These are phyloP conservation scores for Antrodiella citrinella DNA, from an alignment of 768 basidiomycete species.

Conservation along the genomic window DNA sequence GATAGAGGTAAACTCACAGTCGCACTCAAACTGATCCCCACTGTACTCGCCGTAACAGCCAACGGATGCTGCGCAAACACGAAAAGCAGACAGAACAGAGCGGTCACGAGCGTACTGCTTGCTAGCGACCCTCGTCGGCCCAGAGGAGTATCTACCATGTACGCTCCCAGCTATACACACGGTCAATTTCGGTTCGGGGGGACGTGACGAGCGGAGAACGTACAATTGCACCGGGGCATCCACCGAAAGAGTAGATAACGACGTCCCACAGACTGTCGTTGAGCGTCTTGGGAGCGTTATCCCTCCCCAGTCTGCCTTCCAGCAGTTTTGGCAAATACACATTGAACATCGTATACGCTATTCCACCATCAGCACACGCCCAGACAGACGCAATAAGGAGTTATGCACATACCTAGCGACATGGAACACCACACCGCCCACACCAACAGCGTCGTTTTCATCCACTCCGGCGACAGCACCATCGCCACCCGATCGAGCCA, in stretches of 20 bases:
- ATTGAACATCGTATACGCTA: conserved; percentile 89
- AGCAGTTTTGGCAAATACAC: conserved; percentile 83
- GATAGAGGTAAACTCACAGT: conserved; percentile 37
- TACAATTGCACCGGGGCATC: conserved; percentile 79
- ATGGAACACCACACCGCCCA: conserved; percentile 75
- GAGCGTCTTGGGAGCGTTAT: conserved; percentile 33
- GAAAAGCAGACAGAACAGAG: conserved; percentile 66
- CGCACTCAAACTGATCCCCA: conserved; percentile 70
- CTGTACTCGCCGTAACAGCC: conserved; percentile 58
- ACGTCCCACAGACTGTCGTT: conserved; percentile 75
- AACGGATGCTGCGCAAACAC: conserved; percentile 46
- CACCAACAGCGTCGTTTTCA: conserved; percentile 65
- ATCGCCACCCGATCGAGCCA: conserved; percentile 63
- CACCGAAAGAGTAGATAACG: conserved; percentile 77
- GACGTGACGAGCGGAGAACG: conserved; percentile 19
- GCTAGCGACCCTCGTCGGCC: conserved; percentile 71
- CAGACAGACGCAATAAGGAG: conserved; percentile 1
- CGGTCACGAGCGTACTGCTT: conserved; percentile 68
- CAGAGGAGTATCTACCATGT: conserved; percentile 60
- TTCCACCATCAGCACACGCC: conserved; percentile 5
- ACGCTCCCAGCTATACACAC: conserved; percentile 79
- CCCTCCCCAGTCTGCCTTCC: conserved; percentile 41
- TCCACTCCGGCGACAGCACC: conserved; percentile 73
- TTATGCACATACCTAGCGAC: conserved; percentile 62
- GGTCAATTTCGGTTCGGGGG: too few species aligned